Evolutionary conservation across 116 monocot genomes (phyloP).

Genomic region (Zostera marina): DNA sequence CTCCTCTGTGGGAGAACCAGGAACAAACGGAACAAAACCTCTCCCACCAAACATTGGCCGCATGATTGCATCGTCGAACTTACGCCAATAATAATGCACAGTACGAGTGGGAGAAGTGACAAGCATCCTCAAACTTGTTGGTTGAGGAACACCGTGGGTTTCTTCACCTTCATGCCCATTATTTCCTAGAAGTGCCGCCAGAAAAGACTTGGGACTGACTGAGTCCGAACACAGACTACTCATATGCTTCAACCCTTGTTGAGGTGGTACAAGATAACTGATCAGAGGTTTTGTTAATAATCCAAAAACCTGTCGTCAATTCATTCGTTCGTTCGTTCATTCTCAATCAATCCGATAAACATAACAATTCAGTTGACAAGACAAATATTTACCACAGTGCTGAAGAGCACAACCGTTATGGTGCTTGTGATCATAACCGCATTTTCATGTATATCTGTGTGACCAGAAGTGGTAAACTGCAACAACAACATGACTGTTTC

Average conservation of each 20-base stretch:
- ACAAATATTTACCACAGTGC: conserved; percentile 56
- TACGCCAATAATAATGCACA: conserved; percentile 89
- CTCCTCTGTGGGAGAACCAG: conserved; percentile 73
- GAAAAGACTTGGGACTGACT: conserved; percentile 45
- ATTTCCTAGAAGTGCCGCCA: conserved; percentile 23
- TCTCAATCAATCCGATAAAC: not conserved
- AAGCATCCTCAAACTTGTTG: conserved; percentile 57
- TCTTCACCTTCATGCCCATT: conserved; percentile 24
- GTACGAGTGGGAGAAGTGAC: conserved; percentile 40
- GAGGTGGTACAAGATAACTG: conserved; percentile 30
- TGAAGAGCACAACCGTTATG: conserved; percentile 85
- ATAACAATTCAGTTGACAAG: not conserved
- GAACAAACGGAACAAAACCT: conserved; percentile 63
- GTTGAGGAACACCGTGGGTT: conserved; percentile 15
- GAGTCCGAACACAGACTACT: conserved; percentile 42
- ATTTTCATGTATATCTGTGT: conserved; percentile 65
- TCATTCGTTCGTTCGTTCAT: not conserved
- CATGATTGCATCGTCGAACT: conserved; percentile 80
- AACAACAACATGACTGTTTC: conserved; percentile 5
- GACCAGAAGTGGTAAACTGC: conserved; percentile 76
- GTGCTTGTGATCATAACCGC: conserved; percentile 94
- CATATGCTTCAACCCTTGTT: conserved; percentile 11
- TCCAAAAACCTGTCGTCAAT: conserved; percentile 51
- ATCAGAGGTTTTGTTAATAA: conserved; percentile 76
- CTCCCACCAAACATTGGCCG: conserved; percentile 84